Conservation (phyloP, 768 basidiomycete species). For the Panus rudis region DNA sequence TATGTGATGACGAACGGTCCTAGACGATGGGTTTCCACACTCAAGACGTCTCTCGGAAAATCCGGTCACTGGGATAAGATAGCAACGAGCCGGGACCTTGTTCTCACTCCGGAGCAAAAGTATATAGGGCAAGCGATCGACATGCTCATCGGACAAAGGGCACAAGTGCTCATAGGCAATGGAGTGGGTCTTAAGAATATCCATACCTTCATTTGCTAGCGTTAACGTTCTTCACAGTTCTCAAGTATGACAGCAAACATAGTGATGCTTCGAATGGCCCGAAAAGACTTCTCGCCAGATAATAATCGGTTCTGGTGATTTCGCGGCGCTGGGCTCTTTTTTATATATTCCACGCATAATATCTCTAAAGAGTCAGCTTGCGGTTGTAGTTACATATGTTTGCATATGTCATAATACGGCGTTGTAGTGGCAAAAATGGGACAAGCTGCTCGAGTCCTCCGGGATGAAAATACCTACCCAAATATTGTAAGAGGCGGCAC, state of each 20-base stretch:
- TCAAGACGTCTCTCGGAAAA: conserved; percentile 33
- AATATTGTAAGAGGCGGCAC: no score
- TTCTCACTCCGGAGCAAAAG: conserved; percentile 46
- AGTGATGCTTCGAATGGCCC: conserved; percentile 38
- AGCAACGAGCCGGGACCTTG: conserved; percentile 47
- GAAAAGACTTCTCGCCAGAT: conserved; percentile 23
- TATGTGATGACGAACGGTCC: conserved; percentile 65
- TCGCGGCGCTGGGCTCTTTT: no score
- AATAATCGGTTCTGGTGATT: conserved; percentile 35
- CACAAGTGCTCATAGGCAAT: conserved; percentile 63
- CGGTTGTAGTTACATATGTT: no score
- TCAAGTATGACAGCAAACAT: conserved; percentile 45
- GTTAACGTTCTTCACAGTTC: conserved; percentile 24
- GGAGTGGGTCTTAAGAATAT: conserved; percentile 58
- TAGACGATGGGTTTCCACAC: conserved; percentile 38
- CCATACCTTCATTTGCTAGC: no score
- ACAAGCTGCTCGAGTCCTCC: no score
- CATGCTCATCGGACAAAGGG: conserved; percentile 60
- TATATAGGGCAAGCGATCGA: conserved; percentile 55
- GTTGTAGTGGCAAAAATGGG: no score
- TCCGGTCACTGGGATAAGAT: conserved; percentile 42
- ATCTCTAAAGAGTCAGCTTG: no score
- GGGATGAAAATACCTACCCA: no score
- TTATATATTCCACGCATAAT: no score
- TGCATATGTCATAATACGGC: no score